phyloP scores from a whole-genome alignment of 2,329 filamentous ascomycete species.

The Verticillium nubilum region DNA sequence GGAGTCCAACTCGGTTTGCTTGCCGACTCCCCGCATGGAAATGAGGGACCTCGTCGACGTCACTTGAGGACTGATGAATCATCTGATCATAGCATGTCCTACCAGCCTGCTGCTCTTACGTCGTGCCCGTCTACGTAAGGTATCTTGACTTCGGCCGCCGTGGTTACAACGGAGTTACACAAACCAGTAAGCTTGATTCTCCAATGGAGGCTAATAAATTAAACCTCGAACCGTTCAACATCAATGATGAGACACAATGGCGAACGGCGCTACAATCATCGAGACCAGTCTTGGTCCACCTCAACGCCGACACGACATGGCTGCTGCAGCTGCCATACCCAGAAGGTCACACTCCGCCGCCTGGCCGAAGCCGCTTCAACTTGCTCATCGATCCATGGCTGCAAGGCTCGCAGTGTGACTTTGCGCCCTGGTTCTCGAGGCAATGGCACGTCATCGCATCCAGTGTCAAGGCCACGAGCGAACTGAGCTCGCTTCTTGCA shows the following conservation, averaged over 20 bases:
- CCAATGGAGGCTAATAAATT: neutral
- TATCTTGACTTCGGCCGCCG: no score
- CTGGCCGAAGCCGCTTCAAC: slow-evolving; percentile 52
- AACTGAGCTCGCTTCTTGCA: slow-evolving; percentile 45
- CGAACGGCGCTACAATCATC: slow-evolving; percentile 1
- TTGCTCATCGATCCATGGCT: slow-evolving; percentile 64
- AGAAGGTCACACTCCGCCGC: slow-evolving; percentile 29
- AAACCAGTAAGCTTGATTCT: neutral
- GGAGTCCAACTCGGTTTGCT: no score
- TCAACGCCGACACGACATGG: slow-evolving; percentile 65
- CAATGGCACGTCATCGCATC: slow-evolving; percentile 56
- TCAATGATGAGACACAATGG: slow-evolving; percentile 5
- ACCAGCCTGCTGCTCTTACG: no score
- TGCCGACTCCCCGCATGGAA: no score
- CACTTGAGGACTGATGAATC: no score
- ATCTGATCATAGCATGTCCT: no score
- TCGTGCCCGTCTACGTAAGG: no score
- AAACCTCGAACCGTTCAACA: neutral
- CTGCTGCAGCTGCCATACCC: slow-evolving; percentile 59
- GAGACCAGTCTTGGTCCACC: slow-evolving; percentile 49
- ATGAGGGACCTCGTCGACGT: no score
- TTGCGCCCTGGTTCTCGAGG: slow-evolving; percentile 59
- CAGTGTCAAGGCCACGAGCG: slow-evolving; percentile 46
- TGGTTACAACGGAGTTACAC: no score
- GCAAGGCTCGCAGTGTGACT: slow-evolving; percentile 55